These are phyloP conservation scores for Phanerochaete sordida DNA, from an alignment of 768 basidiomycete genomes.

Conservation along the genomic window DNA sequence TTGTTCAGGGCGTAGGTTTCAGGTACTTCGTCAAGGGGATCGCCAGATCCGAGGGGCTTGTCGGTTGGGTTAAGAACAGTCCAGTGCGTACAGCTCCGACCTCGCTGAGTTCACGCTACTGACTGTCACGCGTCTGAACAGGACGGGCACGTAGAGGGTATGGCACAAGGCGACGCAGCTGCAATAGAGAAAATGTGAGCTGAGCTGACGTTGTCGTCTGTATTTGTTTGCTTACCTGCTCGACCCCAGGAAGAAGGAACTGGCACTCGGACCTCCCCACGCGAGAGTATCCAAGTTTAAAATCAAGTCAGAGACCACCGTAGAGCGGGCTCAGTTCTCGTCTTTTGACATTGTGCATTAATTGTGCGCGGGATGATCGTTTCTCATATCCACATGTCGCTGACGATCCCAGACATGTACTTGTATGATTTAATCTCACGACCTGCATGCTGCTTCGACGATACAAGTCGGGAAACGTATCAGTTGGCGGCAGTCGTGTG, in stretches of 20 bases:
- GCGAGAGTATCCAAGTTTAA: conserved; percentile 5
- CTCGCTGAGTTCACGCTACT: not conserved
- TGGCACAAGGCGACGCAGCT: conserved; percentile 10
- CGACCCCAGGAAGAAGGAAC: conserved; percentile 2
- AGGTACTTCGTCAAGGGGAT: conserved; percentile 7
- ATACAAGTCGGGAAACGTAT: no score
- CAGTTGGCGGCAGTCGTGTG: no score
- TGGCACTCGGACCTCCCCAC: conserved; percentile 5
- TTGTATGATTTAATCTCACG: no score
- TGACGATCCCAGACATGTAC: no score
- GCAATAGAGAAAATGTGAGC: conserved; percentile 8
- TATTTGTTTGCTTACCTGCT: not conserved
- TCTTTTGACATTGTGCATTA: conserved; percentile 9
- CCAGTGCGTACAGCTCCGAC: conserved; percentile 4
- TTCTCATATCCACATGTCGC: no score
- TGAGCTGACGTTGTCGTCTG: not conserved
- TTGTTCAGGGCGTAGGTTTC: conserved; percentile 14
- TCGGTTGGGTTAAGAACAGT: conserved; percentile 17
- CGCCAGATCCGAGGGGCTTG: conserved; percentile 9
- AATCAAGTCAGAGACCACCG: conserved; percentile 1
- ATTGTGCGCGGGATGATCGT: no score
- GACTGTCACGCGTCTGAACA: not conserved
- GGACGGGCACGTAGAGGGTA: conserved; percentile 10
- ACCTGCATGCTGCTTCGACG: no score
- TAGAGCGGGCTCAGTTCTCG: conserved; percentile 6